Base-by-base conservation (phyloP, 176 grass and related monocot genomes). In the Secale cereale region DNA sequence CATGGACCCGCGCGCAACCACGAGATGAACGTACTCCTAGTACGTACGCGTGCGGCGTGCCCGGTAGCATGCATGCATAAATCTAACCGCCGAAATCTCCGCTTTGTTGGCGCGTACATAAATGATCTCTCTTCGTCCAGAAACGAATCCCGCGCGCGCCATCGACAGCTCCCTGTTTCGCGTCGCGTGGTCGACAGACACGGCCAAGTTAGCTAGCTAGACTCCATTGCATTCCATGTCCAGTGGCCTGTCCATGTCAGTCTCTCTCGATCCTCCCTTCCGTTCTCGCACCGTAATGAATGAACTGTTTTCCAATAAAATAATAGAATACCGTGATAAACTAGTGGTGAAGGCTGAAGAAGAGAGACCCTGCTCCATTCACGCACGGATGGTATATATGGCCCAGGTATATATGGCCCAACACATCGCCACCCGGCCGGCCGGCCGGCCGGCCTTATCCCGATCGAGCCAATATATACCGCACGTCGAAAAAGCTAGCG, bases 401-500 rank as follows among this genome's bases (percentile, higher is more conserved):
- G 16, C 43, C 10, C 74, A 54, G n/a, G n/a, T n/a, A n/a, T n/a
- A n/a, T n/a, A 80, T 63, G 65, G 19, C 46, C 11, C 75, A 59
- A n/a, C 83, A 33, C 25, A 23, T 40, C 45, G 74, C 50, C 45
- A 15, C 45, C 26, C 23, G 12, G 2, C 82, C 29, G 22, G 20
- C 35, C 30, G 30, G 30, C 16, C 43, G 29, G 5, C 45, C 76
- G 66, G 11, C 79, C 86, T 88, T 83, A 88, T 88, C 81, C 31
- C 81, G 62, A 23, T 32, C 26, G 3, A 79, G 41, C 39, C 81
- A 75, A 56, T 23, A 45, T 65, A 6, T 6, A 61, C 81, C 66
- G 87, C 87, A 70, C 87, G 65, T 39, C 80, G 17, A 14, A 84
- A 81, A 79, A 31, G 72, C 60, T 41, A 57, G 6, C 52, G 52